phyloP scores from a whole-genome alignment of 2,329 filamentous ascomycete genomes.

The Penicillium crustosum region DNA sequence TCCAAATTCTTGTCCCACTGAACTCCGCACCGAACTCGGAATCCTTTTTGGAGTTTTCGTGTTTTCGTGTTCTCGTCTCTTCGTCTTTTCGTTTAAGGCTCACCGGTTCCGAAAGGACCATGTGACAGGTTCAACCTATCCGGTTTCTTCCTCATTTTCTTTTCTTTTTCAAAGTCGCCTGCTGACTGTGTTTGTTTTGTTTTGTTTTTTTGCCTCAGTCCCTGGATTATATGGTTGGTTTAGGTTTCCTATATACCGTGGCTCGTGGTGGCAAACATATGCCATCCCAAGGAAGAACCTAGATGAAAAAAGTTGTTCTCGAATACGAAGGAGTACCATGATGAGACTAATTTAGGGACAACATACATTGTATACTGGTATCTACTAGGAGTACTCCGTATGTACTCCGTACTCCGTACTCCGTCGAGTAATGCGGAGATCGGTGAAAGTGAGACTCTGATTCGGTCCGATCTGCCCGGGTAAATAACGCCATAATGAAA shows the following conservation, averaged over 20 bases:
- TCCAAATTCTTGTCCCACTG: conserved; percentile 15
- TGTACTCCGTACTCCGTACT: no score
- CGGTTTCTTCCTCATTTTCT: conserved; percentile 21
- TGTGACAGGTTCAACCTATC: conserved; percentile 13
- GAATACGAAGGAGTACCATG: neutral
- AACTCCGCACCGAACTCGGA: conserved; percentile 24
- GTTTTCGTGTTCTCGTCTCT: neutral
- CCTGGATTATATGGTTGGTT: neutral
- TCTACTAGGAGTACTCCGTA: no score
- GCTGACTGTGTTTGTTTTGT: conserved; percentile 14
- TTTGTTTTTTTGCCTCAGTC: neutral
- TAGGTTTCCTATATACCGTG: conserved; percentile 4
- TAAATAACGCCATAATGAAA: conserved; percentile 18
- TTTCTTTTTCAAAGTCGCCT: conserved; percentile 23
- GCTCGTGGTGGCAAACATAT: conserved; percentile 16
- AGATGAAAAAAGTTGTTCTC: neutral
- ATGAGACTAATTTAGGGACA: neutral
- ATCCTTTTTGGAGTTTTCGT: neutral
- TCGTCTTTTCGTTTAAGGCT: neutral
- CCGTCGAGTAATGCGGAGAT: conserved; percentile 11
- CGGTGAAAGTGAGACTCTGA: neutral
- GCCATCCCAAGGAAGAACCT: neutral
- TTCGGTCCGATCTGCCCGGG: conserved; percentile 17
- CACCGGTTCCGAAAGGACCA: conserved; percentile 5
- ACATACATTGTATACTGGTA: neutral